Evolutionary conservation across 495 filamentous ascomycete species (phyloP).

Genomic region (Lasiosphaeris hirsuta): DNA sequence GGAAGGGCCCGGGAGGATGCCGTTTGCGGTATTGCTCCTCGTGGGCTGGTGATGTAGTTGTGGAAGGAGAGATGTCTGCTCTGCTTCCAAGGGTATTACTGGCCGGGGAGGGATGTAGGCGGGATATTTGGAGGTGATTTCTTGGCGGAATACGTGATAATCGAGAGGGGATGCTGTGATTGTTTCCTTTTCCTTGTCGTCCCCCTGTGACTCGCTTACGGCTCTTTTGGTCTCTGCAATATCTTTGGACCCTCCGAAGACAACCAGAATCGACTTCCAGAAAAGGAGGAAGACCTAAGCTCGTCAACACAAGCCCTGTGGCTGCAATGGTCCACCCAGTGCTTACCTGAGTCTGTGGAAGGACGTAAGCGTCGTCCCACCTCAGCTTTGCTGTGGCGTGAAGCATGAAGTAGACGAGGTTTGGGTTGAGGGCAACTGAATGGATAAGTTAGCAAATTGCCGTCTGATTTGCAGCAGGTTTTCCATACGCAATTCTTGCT

Average conservation of each 20-base stretch:
- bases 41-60: slow-evolving; percentile 71
- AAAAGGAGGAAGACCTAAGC: slow-evolving; percentile 66
- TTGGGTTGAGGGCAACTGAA: slow-evolving; percentile 58
- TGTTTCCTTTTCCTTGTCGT: slow-evolving; percentile 50
- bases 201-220: slow-evolving; percentile 48
- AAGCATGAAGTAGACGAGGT: slow-evolving; percentile 68
- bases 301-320: slow-evolving; percentile 10
- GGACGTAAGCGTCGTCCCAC: slow-evolving; percentile 69
- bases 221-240: slow-evolving; percentile 71
- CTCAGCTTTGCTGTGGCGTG: slow-evolving; percentile 71
- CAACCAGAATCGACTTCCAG: slow-evolving; percentile 86
- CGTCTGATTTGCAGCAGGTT: neutral
- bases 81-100: slow-evolving; percentile 78
- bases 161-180: slow-evolving; percentile 93
- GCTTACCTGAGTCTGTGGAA: slow-evolving; percentile 35
- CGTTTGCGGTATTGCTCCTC: slow-evolving; percentile 45
- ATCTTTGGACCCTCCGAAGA: slow-evolving; percentile 72
- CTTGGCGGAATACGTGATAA: slow-evolving; percentile 93
- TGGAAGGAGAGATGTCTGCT: slow-evolving; percentile 86
- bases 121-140: slow-evolving; percentile 98
- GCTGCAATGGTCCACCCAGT: neutral
- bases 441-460: slow-evolving; percentile 20
- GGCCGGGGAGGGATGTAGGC: slow-evolving; percentile 88
- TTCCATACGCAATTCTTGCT: slow-evolving; percentile 36
- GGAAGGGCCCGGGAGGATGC: slow-evolving; percentile 43